Evolutionary conservation across 2,329 filamentous ascomycete genomes (phyloP), one percentile per base, ranked within the genome.

Genomic region (Alternaria triticina): DNA sequence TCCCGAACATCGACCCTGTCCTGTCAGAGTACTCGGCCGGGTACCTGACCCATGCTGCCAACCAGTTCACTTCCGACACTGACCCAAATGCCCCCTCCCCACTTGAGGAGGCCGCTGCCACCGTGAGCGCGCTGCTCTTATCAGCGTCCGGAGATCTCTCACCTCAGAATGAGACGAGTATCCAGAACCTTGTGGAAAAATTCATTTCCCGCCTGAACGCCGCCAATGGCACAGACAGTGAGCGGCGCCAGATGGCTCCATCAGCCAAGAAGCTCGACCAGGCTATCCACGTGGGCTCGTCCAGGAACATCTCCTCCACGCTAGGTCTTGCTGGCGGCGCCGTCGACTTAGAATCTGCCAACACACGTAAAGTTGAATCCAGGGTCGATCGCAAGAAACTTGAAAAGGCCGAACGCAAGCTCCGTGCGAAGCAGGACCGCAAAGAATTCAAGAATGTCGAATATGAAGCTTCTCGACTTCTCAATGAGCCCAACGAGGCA

Each of bases 361-460:
- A 96, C 77, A 86, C 89, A 43, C 88, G 95, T 74, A 98, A 98
- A 83, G 92, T 99, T 62, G 96, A 99, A 83, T 98, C 95, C 74
- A 93, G 95, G 79, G 96, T 99, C 65, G 96, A 99, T 83, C 90
- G 91, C 78, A 99, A 98, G 90, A 99, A 99, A 86, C 89, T 99
- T 20, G 96, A 99, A 82, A 99, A 99, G 84, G 96, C 96, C 2
- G 96, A 99, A 83, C 88, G 92, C 70, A 99, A 99, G 85, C 96
- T 99, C 78, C 93, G 94, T 52, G 94, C 94, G 74, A 99, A 99
- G 85, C 96, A 98, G 84, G 96, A 94, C 83, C 97, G 97, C 86
- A 99, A 99, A 85, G 89, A 90, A 36, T 97, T 96, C 90, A 98
- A 98, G 87, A 97, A 91, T 59, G 96, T 99, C 72, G 93, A 97